Evolutionary conservation across 805 yeast species (phyloP), one percentile per base, ranked within the genome.

Genomic region (Wickerhamiella vanderwaltii): DNA sequence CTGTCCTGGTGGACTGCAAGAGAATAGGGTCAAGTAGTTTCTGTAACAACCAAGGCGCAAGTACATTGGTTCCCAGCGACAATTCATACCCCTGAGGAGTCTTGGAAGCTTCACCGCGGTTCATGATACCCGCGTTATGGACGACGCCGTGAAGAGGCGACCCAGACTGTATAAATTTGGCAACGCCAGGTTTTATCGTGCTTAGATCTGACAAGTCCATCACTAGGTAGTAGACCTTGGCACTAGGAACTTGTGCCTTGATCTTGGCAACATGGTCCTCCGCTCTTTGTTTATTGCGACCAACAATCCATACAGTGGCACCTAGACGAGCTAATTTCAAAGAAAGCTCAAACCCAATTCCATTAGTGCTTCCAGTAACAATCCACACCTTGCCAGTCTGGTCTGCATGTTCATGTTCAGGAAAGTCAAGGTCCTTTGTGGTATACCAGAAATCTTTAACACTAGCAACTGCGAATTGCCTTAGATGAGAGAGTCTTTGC

Each of bases 121-220:
- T 44, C 67, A 66, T 64, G 3, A 69, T 63, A 25, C 71, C 71
- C 9, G 72, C 72, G 49, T 69, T 69, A 47, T 65, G 62, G 23
- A 68, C 54, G 16, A 65, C 56, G 2, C 63, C 55, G 40, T 68
- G 61, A 26, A 68, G 44, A 5, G 49, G 48, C 5, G 47, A 43
- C 17, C 61, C 59, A 19, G 50, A 46, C 5, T 39, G 29, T 9
- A 53, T 31, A 26, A 66, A 48, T 26, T 55, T 48, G 5, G 52
- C 53, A 9, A 58, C 61, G 1, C 64, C 73, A 1, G 63, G 56
- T 45, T 58, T 61, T 42, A 71, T 56, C 1, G 68, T 59, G 5
- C 59, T 43, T 43, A 73, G 54, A 50, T 71, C 75, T 9, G 17
- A 24, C 43, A 43, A 49, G 40, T 43, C 65, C 32, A 44, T 42